Base-by-base conservation (phyloP, 2,329 filamentous ascomycete genomes). In the Fusarium nurragi region DNA sequence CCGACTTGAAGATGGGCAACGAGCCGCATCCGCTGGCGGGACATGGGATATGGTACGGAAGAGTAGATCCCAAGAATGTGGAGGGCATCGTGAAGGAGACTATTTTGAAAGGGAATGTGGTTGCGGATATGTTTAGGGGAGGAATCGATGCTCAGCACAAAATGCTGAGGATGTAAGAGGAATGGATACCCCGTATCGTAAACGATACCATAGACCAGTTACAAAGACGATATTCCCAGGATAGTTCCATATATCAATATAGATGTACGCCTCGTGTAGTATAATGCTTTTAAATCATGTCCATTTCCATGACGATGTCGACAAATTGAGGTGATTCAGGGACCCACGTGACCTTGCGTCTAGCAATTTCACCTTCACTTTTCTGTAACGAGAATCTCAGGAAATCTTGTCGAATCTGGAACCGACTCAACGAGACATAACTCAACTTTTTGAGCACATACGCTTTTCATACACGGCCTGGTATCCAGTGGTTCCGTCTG, bases 1-100 rank as follows among this genome's bases (percentile, higher is more conserved):
- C 88, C 0, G 72, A 71, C 0, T 58, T 80, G 62, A 80, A 73
- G 60, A 75, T 56, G 26, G 78, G 76, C 5, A 83, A 81, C 6
- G 65, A 77, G 61, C 62, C 68, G 11, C 87, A 91, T 73, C 82
- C 86, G 6, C 76, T 94, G 47, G 86, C 85, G 1, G 91, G 91
- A 0, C 86, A 86, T 70, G 91, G 91, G 1, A 85, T 95, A 4
- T 95, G 92, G 92, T 95, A 95, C 75, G 92, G 92, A 0, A 80
- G 92, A 37, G 89, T 95, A 3, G 89, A 90, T 67, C 89, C 91
- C 5, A 84, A 83, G 71, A 86, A 94, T 74, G 90, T 94, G 0
- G 89, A 93, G 73, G 92, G 91, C 0, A 86, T 95, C 43, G 83
- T 95, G 6, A 78, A 81, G 19, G 88, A 93, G 80, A 94, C 92